These are phyloP conservation scores for Centella asiatica DNA, from an alignment of 129 eudicot genomes.

Conservation along the genomic window DNA sequence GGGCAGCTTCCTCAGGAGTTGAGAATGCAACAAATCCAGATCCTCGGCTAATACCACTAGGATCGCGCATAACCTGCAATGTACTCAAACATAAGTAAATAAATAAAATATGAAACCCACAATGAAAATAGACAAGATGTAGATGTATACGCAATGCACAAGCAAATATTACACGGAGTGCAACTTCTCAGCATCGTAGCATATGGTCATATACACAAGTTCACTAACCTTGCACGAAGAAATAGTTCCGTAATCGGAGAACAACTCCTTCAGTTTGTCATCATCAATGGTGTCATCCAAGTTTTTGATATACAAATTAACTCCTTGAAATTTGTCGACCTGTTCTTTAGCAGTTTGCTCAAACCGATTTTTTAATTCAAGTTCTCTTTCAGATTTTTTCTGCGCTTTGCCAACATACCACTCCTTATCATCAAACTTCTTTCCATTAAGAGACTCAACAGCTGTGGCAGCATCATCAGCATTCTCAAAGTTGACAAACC, in stretches of 20 bases:
- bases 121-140: too few species aligned
- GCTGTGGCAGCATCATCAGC: conserved; percentile 43
- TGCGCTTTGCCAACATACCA: conserved; percentile 65
- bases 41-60: conserved; percentile 73
- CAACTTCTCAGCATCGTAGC: neutral
- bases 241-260: conserved; percentile 41
- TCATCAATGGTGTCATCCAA: conserved; percentile 45
- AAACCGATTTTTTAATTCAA: conserved; percentile 31
- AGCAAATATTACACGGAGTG: neutral
- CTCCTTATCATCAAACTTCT: conserved; percentile 43
- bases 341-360: conserved; percentile 47
- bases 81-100: neutral
- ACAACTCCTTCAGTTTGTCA: conserved; percentile 51
- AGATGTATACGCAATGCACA: too few species aligned
- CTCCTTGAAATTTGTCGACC: conserved; percentile 31
- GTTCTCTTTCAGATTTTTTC: conserved; percentile 53
- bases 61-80: conserved; percentile 73
- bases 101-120: too few species aligned
- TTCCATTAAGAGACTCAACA: conserved; percentile 44
- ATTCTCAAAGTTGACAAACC: conserved; percentile 52
- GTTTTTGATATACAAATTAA: conserved; percentile 48
- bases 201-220: too few species aligned
- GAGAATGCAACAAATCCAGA: conserved; percentile 85
- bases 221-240: conserved; percentile 54
- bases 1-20: conserved; percentile 64